These are phyloP conservation scores for Trichophyton schoenleinii DNA, from an alignment of 2,329 filamentous ascomycete species.

Conservation along the genomic window DNA sequence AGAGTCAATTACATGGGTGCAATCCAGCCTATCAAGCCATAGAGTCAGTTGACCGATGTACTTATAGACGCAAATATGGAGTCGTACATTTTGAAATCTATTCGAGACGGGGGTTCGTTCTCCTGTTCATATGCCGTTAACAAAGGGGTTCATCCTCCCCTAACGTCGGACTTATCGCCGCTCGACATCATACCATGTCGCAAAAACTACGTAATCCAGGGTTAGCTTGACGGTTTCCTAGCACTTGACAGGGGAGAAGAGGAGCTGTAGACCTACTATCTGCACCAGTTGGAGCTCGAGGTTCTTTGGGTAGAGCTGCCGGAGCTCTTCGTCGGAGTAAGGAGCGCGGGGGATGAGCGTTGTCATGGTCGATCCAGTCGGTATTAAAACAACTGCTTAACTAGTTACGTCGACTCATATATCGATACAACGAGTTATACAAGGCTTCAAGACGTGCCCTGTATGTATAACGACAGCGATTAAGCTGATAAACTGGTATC, in stretches of 20 bases:
- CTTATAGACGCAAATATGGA: slow-evolving; percentile 1
- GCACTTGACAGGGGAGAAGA: background rate
- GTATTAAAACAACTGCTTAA: too few relatives aligned
- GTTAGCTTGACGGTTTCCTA: background rate
- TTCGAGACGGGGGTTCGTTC: slow-evolving; percentile 73
- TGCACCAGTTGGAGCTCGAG: slow-evolving; percentile 84
- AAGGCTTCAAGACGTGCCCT: too few relatives aligned
- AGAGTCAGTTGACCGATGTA: slow-evolving; percentile 13
- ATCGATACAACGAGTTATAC: background rate
- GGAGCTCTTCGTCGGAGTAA: slow-evolving; percentile 71
- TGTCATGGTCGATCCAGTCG: slow-evolving; percentile 48
- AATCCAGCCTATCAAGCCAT: slow-evolving; percentile 34
- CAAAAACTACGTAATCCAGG: slow-evolving; percentile 40
- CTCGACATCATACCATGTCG: slow-evolving; percentile 47
- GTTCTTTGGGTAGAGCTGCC: slow-evolving; percentile 62
- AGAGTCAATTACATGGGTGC: slow-evolving; percentile 30
- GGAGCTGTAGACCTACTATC: slow-evolving; percentile 42
- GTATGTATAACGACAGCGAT: too few relatives aligned
- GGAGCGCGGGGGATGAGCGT: slow-evolving; percentile 59
- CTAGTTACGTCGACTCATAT: background rate
- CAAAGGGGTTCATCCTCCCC: background rate
- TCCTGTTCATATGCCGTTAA: slow-evolving; percentile 26
- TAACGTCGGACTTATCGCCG: background rate
- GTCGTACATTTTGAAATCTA: slow-evolving; percentile 64
- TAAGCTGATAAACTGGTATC: too few relatives aligned